Evolutionary conservation across 441 rosid genomes (phyloP), one percentile per base, ranked within the genome.

Genomic region (Croton setiger): DNA sequence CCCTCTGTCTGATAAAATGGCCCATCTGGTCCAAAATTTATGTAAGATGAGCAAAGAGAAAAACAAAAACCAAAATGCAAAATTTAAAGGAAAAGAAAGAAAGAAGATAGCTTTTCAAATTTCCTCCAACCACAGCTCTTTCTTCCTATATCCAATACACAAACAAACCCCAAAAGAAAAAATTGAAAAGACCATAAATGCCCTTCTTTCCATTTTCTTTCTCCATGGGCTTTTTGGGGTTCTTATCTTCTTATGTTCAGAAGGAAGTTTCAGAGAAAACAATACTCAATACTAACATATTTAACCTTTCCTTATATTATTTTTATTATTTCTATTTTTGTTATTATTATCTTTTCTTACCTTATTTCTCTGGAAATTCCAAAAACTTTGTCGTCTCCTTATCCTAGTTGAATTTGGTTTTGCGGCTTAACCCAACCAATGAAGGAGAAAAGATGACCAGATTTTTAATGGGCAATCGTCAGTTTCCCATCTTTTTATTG

Each of bases 191-290:
- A 59, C 82, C 85, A 64, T 60, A 73, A 70, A 56, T 83, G 69
- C 79, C 83, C 84, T 66, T 74, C 59, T 68, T 33, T 66, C 72
- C 48, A 27, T 49, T 54, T 69, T 57, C 61, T 54, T 73, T 60
- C 67, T 69, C 53, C 63, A 68, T 71, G 80, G 80, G 83, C 76
- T 75, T 33, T 78, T 69, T 78, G 5, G 76, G 78, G 55, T 81
- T 75, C 71, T 76, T 62, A 51, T 67, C 11, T 66, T 18, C 55
- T 5, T n/a, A n/a, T n/a, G n/a, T n/a, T n/a, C n/a, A n/a, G n/a
- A 36, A 17, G 56, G 15, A 56, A 69, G 60, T 72, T 77, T 72
- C 81, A 64, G 45, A 23, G 70, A 43, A 43, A 54, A 67, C 58
- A 57, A 64, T 57, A 48, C 61, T 10, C 43, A 7, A 44, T 18